Evolutionary conservation across 1,284 basidiomycete species (phyloP), one percentile per base, ranked within the genome.

Genomic region (Marasmius tenuissimus): DNA sequence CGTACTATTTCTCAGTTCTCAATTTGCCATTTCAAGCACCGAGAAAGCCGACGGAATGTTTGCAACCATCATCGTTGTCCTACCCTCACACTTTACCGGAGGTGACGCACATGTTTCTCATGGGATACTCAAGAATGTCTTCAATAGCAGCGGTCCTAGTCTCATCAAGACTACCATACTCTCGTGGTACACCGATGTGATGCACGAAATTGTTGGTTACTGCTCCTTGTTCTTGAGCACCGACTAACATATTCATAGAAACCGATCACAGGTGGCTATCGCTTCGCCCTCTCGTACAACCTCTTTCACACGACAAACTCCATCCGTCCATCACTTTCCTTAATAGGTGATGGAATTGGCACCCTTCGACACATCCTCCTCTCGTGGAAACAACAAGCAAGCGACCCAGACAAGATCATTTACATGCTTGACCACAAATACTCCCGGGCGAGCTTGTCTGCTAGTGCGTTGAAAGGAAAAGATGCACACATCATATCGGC

Each of bases 151-250:
- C 62, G 1, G 61, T 67, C 42, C 76, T 75, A 37, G 57, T 70
- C 0, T 61, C 68, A 3, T 65, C 68, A 5, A 33, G 8, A 79
- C 77, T 0, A 69, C 75, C 1, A 71, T 81, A 8, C 67, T 83
- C 6, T 73, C 81, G 0, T 83, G 81, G 80, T 84, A 81, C 62
- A 80, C 79, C 5, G 79, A 81, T 60, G 81, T 81, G 42, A 67
- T 68, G 22, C 78, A 81, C 60, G 77, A 79, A 67, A 73, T 83
- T 55, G 51, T 35, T 14, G 16, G 50, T 40, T 4, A 52, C 27
- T 53, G n/a, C n/a, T n/a, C n/a, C n/a, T n/a, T n/a, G n/a, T n/a
- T n/a, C n/a, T n/a, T n/a, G n/a, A n/a, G n/a, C n/a, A n/a, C n/a
- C n/a, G n/a, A n/a, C n/a, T n/a, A n/a, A n/a, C 4, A 7, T 51